Base-by-base conservation (phyloP, 371 early-diverging fungal genomes). In the Umbelopsis sp. region DNA sequence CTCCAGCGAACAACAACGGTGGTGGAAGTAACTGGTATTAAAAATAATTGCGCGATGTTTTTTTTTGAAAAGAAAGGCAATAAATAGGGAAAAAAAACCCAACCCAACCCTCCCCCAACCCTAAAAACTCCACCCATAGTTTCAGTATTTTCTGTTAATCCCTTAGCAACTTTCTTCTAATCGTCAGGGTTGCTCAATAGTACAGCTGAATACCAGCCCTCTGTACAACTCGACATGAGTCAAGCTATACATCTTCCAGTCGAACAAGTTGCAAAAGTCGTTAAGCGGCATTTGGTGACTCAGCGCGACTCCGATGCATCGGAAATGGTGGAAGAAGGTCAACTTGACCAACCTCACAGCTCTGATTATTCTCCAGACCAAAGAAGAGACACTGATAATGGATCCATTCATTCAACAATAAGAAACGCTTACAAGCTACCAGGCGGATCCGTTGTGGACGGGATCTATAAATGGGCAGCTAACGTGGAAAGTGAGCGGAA, bases 391-490 rank as follows among this genome's bases (percentile, higher is more conserved):
- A 29, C 16, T 35, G 57, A 57, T 29, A 14, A 29, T n/a, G 16
- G 18, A 11, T 57, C 57, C 7, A 57, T 57, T 37, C 35, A 57
- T 32, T 57, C 57, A 18, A 57, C 57, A 16, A 57, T 57, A 11
- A 57, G 57, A 35, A 57, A 35, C 32, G 82, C 87, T 12, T 82
- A 85, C 63, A 86, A 75, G 41, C 76, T 93, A 46, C 86, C 87
- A 24, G 89, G 92, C 65, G 96, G 95, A 25, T 89, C 93, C 38
- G 89, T 92, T 67, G 91, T 96, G 0, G 89, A 92, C 66, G 93
- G 94, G 51, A 91, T 97, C 68, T 97, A 97, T 78, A 92, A 94
- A 80, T 96, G 96, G 96, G 88, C 91, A 24, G 93, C 94, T 52
- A 87, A 89, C 67, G 89, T 90, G n/a, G 88, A 91, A 63, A 76